Evolutionary conservation across 805 yeast genomes (phyloP).

Genomic region (Candida oleophila): DNA sequence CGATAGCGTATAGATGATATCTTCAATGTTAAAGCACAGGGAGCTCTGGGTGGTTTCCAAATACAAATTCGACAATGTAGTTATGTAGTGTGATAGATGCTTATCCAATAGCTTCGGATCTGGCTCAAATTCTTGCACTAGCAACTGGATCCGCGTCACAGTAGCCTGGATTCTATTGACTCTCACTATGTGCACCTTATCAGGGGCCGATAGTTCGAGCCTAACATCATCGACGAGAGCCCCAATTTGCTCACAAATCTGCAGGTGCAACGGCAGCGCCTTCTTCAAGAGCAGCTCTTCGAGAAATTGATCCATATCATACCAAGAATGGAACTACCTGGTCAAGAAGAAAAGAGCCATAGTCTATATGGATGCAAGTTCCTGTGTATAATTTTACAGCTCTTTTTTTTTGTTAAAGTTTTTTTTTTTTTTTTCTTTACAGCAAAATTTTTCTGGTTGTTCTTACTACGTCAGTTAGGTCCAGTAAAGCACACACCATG

Average conservation of each 20-base stretch:
- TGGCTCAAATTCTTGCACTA: slow-evolving; percentile 52
- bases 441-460: not conserved
- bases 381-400: not conserved
- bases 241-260: not conserved
- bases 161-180: not conserved
- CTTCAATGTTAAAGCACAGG: slow-evolving; percentile 20
- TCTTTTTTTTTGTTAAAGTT: no score
- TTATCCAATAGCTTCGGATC: slow-evolving; percentile 52
- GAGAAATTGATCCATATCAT: slow-evolving; percentile 5
- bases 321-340: not conserved
- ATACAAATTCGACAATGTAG: slow-evolving; percentile 14
- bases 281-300: slow-evolving; percentile 2
- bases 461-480: no score
- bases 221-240: not conserved
- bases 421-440: not conserved
- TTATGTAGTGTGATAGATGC: slow-evolving; percentile 33
- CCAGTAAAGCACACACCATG: slow-evolving; percentile 5
- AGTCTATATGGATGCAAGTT: no score
- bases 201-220: not conserved
- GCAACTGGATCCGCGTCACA: slow-evolving; percentile 11
- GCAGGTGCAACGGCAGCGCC: not conserved
- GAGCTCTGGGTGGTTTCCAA: no score
- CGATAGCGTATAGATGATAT: slow-evolving; percentile 55
- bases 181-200: not conserved
- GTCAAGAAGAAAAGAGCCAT: not conserved